Percentiles rank a stretch among this genome's conserved stretches.
phyloP scores from a whole-genome alignment of 2,329 filamentous ascomycete genomes.

The Fusarium lyarnte region DNA sequence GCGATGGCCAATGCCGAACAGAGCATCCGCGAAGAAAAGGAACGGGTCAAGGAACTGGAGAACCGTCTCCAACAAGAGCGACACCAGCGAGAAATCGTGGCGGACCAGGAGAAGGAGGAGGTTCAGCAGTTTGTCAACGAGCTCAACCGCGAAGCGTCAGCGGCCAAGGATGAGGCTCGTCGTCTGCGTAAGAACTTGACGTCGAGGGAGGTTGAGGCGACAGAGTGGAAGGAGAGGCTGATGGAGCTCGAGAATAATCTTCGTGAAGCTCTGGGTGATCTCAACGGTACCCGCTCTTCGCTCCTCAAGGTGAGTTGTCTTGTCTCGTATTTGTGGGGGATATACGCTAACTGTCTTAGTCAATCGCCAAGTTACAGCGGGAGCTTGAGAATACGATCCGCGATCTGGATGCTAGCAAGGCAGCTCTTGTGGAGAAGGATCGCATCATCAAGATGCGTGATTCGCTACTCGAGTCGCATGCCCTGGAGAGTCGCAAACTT shows the following conservation, averaged over 20 bases:
- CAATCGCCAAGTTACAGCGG: slow-evolving; percentile 85
- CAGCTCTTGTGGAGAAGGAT: slow-evolving; percentile 87
- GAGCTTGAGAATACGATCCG: slow-evolving; percentile 86
- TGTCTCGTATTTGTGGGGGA: background rate
- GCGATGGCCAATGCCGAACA: slow-evolving; percentile 82
- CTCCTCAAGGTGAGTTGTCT: slow-evolving; percentile 73
- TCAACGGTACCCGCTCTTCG: slow-evolving; percentile 85
- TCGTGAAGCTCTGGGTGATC: slow-evolving; percentile 85
- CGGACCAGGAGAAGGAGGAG: slow-evolving; percentile 91
- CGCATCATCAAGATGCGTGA: slow-evolving; percentile 90
- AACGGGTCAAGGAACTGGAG: slow-evolving; percentile 76
- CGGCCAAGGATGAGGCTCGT: slow-evolving; percentile 86
- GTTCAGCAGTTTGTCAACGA: slow-evolving; percentile 94
- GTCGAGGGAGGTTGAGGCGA: slow-evolving; percentile 86
- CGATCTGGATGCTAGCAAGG: slow-evolving; percentile 82
- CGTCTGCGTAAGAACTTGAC: slow-evolving; percentile 84
- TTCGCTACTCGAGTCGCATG: slow-evolving; percentile 85
- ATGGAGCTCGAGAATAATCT: slow-evolving; percentile 91
- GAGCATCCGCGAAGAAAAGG: slow-evolving; percentile 83
- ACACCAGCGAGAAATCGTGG: slow-evolving; percentile 85
- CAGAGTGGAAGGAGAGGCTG: slow-evolving; percentile 89
- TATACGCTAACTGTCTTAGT: slow-evolving; percentile 56
- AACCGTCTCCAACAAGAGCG: slow-evolving; percentile 81
- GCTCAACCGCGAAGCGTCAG: slow-evolving; percentile 83
- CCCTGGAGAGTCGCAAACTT: slow-evolving; percentile 84